Percentiles rank a stretch among this genome's conserved stretches.
phyloP scores from a whole-genome alignment of 2,329 filamentous ascomycete genomes.

The Microdochium bolleyi region DNA sequence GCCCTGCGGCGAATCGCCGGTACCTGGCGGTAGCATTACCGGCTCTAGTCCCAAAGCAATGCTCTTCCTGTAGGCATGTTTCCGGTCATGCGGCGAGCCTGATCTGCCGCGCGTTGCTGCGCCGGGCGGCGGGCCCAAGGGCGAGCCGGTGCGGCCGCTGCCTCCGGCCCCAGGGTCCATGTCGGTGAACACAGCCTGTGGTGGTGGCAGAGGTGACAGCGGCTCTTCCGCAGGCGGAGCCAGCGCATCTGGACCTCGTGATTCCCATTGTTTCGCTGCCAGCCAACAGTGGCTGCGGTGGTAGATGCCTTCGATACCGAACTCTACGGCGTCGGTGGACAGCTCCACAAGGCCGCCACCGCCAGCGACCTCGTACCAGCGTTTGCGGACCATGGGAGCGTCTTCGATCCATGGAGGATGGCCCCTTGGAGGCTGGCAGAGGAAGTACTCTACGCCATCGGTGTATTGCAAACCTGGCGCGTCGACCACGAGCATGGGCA shows the following conservation, averaged over 20 bases:
- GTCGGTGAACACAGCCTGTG: constrained; percentile 20
- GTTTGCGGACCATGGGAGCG: constrained; percentile 53
- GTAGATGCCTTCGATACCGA: constrained; percentile 24
- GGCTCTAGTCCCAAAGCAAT: constrained; percentile 22
- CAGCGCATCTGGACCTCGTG: constrained; percentile 11
- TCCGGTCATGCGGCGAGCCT: constrained; percentile 14
- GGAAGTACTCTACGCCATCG: constrained; percentile 72
- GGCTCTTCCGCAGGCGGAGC: constrained; percentile 12
- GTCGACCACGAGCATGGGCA: constrained; percentile 72
- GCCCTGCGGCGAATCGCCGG: constrained; percentile 2
- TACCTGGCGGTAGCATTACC: constrained; percentile 12
- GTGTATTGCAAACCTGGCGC: constrained; percentile 61
- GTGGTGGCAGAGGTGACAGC: constrained; percentile 18
- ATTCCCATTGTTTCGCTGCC: constrained; percentile 22
- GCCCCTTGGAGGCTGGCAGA: constrained; percentile 67
- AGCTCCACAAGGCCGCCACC: constrained; percentile 49
- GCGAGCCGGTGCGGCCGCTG: constrained; percentile 18
- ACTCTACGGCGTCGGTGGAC: constrained; percentile 49
- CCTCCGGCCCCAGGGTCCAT: constrained; percentile 12
- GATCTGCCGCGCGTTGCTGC: constrained; percentile 15
- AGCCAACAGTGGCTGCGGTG: constrained; percentile 25
- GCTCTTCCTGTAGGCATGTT: constrained; percentile 18
- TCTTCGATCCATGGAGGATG: constrained; percentile 68
- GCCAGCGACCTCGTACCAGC: constrained; percentile 70
- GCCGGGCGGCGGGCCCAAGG: constrained; percentile 14